Conservation (phyloP, 768 basidiomycete genomes). For the Trametes cingulata region DNA sequence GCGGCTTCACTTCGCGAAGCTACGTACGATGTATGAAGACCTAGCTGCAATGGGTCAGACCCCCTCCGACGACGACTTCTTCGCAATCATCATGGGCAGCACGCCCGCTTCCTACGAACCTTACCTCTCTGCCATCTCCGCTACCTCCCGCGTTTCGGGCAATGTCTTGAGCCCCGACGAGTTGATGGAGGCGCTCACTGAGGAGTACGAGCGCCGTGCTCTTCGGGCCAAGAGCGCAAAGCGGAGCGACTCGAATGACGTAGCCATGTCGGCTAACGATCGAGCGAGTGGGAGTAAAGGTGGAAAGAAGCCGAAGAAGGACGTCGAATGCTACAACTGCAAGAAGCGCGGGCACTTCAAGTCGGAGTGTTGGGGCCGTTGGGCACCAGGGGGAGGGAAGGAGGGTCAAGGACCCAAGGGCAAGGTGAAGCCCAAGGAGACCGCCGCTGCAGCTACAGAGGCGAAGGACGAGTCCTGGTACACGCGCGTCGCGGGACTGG, state of each 20-base stretch:
- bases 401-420: conserved; percentile 37
- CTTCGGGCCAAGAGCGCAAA: not conserved
- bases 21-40: conserved; percentile 35
- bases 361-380: conserved; percentile 35
- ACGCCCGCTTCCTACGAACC: conserved; percentile 38
- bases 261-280: not conserved
- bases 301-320: not conserved
- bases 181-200: conserved; percentile 20
- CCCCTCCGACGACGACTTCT: conserved; percentile 34
- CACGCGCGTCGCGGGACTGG: too few relatives aligned
- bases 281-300: not conserved
- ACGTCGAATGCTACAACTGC: conserved; percentile 31
- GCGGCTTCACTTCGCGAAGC: conserved; percentile 33
- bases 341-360: conserved; percentile 29
- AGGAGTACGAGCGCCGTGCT: conserved; percentile 26
- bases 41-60: conserved; percentile 36
- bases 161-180: conserved; percentile 24
- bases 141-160: conserved; percentile 26
- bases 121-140: conserved; percentile 34
- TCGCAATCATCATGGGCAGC: conserved; percentile 37
- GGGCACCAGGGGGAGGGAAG: conserved; percentile 36
- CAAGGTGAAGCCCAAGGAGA: conserved; percentile 8
- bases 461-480: not conserved
- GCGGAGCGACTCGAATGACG: conserved; percentile 3
- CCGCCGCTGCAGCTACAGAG: not conserved